Base-by-base conservation (phyloP, 2,329 filamentous ascomycete species). In the Penicillium verrucosum region DNA sequence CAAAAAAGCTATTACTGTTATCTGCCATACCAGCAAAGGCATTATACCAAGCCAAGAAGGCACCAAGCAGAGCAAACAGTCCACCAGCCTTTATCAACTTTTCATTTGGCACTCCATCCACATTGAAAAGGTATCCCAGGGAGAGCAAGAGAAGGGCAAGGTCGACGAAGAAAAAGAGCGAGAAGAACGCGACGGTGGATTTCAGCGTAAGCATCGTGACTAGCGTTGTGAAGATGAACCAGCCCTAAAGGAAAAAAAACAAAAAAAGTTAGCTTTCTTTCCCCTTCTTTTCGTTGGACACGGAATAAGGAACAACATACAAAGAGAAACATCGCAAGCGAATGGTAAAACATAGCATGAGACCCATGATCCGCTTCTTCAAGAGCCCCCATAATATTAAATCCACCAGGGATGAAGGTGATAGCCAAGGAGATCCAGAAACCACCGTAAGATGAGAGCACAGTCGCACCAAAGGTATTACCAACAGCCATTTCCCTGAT, bases 201-300 rank as follows among this genome's bases (percentile, higher is more conserved):
- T 85, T 84, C 43, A 92, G 78, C 0, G 89, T 92, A 78, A 85
- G 87, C 38, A 91, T 63, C 29, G 89, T 79, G 56, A 91, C 75
- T 47, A 92, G 71, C 46, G 84, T 85, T 36, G 89, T 92, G 78
- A 92, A 92, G 75, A 92, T 89, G 77, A 89, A 90, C 89, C 89
- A 92, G 71, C 86, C 80, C 75, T 78, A 58, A 1, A 46, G 4
- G 21, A 21, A 3, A 23, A 3, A 23, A 5, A 10, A 18, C 18
- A 4, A 43, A 12, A 3, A 42, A 2, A 23, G 38, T 64, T 54
- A 56, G 36, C 27, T 18, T 29, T 32, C 8, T 4, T 10, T 12
- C 10, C 32, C 29, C 3, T 7, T 36, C 14, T 6, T 14, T 36
- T 16, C 11, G 11, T 14, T 5, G 9, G 5, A 32, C 11, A 0